Percentiles rank a stretch among this genome's conserved stretches.
Conservation (phyloP, 164 flowering plant genomes). For the Warburgia ugandensis region DNA sequence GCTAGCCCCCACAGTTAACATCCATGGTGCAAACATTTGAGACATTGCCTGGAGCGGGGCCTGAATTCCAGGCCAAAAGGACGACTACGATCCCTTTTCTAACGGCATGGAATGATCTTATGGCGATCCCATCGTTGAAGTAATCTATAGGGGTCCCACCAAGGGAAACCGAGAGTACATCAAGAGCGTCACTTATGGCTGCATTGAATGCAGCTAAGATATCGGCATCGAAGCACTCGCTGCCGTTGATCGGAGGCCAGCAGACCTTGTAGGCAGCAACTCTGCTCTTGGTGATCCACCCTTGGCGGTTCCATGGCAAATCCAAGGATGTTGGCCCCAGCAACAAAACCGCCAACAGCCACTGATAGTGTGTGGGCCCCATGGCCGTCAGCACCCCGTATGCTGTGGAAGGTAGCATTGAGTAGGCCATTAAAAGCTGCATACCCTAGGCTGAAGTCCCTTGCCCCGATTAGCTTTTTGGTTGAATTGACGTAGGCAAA, state of each 20-base stretch:
- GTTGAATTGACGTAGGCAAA: conserved; percentile 43
- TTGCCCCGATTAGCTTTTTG: conserved; percentile 59
- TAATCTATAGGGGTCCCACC: conserved; percentile 32
- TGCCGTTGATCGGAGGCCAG: conserved; percentile 25
- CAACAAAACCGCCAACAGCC: conserved; percentile 57
- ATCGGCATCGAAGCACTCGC: conserved; percentile 37
- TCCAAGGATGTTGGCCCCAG: conserved; percentile 44
- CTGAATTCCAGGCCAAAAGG: conserved; percentile 50
- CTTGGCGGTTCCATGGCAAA: conserved; percentile 55
- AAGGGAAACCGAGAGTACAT: conserved; percentile 39
- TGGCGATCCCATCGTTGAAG: conserved; percentile 33
- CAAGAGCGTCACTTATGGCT: conserved; percentile 51
- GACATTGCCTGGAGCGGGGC: conserved; percentile 33
- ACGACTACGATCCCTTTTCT: conserved; percentile 49
- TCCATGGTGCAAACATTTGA: conserved; percentile 61
- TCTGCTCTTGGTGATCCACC: conserved; percentile 64
- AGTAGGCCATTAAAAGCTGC: neutral
- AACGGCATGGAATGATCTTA: conserved; percentile 66
- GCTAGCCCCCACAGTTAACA: conserved; percentile 63
- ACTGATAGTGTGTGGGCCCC: conserved; percentile 79
- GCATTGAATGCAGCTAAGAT: conserved; percentile 46
- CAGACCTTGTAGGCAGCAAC: conserved; percentile 48
- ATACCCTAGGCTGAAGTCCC: conserved; percentile 18
- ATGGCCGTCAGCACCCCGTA: conserved; percentile 56
- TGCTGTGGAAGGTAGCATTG: conserved; percentile 13